Evolutionary conservation across 2,329 filamentous ascomycete species (phyloP).

Genomic region (Pseudogymnoascus sp.): DNA sequence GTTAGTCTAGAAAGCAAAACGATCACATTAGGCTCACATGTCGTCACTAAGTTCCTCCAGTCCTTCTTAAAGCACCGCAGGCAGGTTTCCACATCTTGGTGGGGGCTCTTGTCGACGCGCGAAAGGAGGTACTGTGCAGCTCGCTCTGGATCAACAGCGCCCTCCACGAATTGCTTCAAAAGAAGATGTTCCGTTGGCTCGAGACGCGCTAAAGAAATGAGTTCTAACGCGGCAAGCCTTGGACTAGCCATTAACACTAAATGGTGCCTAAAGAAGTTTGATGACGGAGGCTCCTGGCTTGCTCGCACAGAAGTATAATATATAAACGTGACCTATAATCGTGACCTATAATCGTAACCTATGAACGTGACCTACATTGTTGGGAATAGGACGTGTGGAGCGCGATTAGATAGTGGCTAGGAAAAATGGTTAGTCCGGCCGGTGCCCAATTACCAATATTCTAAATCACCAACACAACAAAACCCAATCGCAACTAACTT

Average conservation of each 20-base stretch:
- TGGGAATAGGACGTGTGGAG: too few relatives aligned
- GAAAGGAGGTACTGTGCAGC: background rate
- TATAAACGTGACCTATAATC: too few relatives aligned
- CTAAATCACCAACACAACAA: too few relatives aligned
- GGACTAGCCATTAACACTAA: background rate
- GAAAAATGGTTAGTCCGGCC: too few relatives aligned
- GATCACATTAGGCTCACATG: background rate
- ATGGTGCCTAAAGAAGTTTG: background rate
- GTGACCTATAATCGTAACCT: too few relatives aligned
- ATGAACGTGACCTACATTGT: too few relatives aligned
- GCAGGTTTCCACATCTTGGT: background rate
- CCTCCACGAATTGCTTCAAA: background rate
- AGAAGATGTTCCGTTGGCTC: background rate
- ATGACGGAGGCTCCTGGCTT: background rate
- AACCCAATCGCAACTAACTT: too few relatives aligned
- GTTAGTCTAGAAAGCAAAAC: background rate
- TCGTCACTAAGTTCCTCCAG: background rate
- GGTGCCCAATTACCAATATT: too few relatives aligned
- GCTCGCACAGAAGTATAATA: background rate
- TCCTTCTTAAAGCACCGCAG: background rate
- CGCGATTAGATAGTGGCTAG: too few relatives aligned
- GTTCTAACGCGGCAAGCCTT: background rate
- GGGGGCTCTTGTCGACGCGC: background rate
- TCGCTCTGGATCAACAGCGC: background rate
- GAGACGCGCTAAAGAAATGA: background rate